phyloP scores from a whole-genome alignment of 345 rosid genomes.

The Populus simonii region DNA sequence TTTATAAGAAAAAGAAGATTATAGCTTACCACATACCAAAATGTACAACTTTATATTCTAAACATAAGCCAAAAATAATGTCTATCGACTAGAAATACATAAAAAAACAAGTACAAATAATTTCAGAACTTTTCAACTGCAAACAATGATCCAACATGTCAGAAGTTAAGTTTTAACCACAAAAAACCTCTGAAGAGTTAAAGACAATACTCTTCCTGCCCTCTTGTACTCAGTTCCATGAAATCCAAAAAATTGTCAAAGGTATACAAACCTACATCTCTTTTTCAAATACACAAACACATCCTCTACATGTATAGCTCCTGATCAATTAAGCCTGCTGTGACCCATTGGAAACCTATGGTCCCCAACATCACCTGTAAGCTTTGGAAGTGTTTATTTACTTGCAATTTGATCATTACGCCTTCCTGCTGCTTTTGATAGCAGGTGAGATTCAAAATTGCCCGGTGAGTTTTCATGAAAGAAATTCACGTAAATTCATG shows the following conservation, averaged over 20 bases:
- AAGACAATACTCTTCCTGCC: neutral
- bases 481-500: neutral
- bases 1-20: neutral
- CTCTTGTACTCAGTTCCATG: neutral
- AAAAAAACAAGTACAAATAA: neutral
- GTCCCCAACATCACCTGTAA: neutral
- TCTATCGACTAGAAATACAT: neutral
- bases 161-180: neutral
- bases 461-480: neutral
- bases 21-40: neutral
- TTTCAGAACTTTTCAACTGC: neutral
- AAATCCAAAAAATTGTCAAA: neutral
- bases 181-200: neutral
- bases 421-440: neutral
- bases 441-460: neutral
- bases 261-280: neutral
- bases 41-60: neutral
- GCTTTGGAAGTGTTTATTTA: neutral
- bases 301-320: neutral
- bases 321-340: neutral
- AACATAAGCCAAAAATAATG: neutral
- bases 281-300: neutral
- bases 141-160: neutral
- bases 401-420: neutral
- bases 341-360: neutral